Percentiles rank a stretch among this genome's conserved stretches.
Evolutionary conservation across 768 basidiomycete genomes (phyloP).

Genomic region (Termitomyces bulborhizus): DNA sequence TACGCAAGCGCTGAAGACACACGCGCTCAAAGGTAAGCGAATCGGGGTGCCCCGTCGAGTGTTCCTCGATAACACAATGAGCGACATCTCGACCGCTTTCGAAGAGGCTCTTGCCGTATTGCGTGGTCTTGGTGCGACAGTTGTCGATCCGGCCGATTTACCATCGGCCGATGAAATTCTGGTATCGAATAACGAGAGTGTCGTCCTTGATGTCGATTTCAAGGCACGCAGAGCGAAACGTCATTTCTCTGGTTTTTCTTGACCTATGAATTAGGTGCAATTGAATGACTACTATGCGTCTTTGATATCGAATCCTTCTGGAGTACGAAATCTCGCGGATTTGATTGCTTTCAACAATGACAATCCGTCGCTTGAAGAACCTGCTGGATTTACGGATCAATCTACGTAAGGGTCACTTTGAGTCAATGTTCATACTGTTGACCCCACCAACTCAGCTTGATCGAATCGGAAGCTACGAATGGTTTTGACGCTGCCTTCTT

Average conservation of each 20-base stretch:
- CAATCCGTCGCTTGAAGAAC: conserved; percentile 44
- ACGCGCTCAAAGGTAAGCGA: conserved; percentile 43
- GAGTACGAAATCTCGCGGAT: conserved; percentile 49
- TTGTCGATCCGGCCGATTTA: conserved; percentile 60
- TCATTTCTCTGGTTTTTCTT: no score
- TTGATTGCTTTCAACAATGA: conserved; percentile 51
- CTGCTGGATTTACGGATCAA: conserved; percentile 31
- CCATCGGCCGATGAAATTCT: conserved; percentile 47
- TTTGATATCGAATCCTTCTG: conserved; percentile 47
- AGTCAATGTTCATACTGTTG: no score
- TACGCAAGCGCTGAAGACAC: conserved; percentile 40
- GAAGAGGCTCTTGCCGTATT: conserved; percentile 32
- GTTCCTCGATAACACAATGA: conserved; percentile 27
- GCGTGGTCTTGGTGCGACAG: conserved; percentile 35
- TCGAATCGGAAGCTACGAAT: conserved; percentile 29
- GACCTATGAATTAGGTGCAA: conserved; percentile 33
- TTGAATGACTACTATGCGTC: conserved; percentile 41
- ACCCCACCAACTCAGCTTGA: conserved; percentile 20
- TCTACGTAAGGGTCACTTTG: conserved; percentile 21
- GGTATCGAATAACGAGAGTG: conserved; percentile 43
- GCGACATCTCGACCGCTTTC: conserved; percentile 31
- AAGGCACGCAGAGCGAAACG: conserved; percentile 32
- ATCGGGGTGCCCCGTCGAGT: conserved; percentile 46
- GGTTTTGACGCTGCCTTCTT: conserved; percentile 39
- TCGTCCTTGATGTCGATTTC: conserved; percentile 52